Conservation (phyloP, 2,329 filamentous ascomycete genomes). For the Microthyrium microscopicum region DNA sequence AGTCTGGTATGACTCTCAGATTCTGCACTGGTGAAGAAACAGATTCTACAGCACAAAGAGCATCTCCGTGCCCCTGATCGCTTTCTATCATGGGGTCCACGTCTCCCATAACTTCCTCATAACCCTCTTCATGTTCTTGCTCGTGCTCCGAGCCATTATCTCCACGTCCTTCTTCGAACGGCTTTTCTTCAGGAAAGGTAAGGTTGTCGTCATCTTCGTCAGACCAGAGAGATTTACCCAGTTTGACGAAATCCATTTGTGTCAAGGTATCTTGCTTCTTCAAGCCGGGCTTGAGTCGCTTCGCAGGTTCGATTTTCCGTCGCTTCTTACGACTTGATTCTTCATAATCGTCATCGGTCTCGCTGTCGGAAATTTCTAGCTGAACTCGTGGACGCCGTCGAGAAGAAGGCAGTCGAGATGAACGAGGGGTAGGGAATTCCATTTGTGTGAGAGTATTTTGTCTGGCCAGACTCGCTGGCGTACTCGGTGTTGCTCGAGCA, state of each 20-base stretch:
- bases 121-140: neutral
- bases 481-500: neutral
- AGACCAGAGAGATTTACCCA: neutral
- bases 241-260: constrained; percentile 3
- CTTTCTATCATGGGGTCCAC: neutral
- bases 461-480: neutral
- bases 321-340: neutral
- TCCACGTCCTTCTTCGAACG: neutral
- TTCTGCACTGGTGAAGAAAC: neutral
- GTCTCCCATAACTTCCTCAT: neutral
- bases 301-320: neutral
- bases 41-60: neutral
- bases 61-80: neutral
- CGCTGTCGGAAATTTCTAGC: neutral
- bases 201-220: neutral
- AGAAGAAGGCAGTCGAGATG: neutral
- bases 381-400: neutral
- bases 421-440: neutral
- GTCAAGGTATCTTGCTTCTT: too few relatives aligned
- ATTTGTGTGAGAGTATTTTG: constrained; percentile 3
- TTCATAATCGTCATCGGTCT: neutral
- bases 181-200: constrained; percentile 1
- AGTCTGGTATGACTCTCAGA: neutral
- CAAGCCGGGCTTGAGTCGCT: neutral
- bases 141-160: neutral